A percentile compares a stretch with the other conserved stretches of the same genome.
These are phyloP conservation scores for Fusarium praegraminearum DNA, from an alignment of 2,329 filamentous ascomycete genomes.

Conservation along the genomic window DNA sequence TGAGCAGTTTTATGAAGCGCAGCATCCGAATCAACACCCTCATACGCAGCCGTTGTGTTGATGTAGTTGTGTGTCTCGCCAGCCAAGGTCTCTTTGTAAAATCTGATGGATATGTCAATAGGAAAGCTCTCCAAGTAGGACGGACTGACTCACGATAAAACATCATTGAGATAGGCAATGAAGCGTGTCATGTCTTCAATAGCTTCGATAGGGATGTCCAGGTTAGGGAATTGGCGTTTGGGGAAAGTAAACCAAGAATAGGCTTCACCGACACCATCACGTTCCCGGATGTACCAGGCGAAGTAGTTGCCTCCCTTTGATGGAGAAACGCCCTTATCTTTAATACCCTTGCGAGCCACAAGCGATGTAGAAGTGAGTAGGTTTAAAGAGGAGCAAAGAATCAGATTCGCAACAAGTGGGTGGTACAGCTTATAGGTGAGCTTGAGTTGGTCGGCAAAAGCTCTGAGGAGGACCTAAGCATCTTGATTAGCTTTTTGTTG, in stretches of 20 bases:
- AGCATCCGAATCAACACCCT: neutral
- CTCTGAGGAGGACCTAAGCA: neutral
- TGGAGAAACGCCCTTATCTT: neutral
- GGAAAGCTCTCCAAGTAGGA: neutral
- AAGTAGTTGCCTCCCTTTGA: neutral
- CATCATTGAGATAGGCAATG: neutral
- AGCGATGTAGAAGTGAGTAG: neutral
- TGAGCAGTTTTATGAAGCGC: neutral
- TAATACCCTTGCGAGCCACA: neutral
- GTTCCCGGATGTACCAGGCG: neutral
- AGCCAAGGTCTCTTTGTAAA: neutral
- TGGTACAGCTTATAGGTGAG: neutral
- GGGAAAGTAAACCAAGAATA: neutral
- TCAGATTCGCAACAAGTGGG: neutral
- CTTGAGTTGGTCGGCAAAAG: neutral
- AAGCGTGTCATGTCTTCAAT: neutral
- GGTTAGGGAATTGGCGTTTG: neutral
- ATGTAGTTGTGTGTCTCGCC: neutral
- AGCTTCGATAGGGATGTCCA: neutral
- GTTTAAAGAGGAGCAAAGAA: neutral
- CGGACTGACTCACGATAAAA: neutral
- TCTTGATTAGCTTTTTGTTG: neutral
- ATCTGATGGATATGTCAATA: neutral
- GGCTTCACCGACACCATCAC: neutral
- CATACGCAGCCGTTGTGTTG: neutral